These are phyloP conservation scores for Taphrina pruni DNA, from an alignment of 1,139 yeast species.

Conservation along the genomic window DNA sequence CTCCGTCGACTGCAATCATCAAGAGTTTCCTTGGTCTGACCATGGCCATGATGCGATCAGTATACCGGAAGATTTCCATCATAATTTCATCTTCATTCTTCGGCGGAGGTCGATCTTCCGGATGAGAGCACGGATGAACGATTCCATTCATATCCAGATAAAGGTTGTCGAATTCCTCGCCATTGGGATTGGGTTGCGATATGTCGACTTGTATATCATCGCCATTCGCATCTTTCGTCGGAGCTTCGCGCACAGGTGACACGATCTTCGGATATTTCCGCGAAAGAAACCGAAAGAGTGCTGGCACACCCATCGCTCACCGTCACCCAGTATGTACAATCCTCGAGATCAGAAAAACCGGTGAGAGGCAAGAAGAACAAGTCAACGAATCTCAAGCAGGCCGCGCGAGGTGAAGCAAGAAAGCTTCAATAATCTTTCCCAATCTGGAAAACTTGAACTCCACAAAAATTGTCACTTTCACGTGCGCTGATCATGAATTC, in stretches of 20 bases:
- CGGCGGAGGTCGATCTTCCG: conserved; percentile 92
- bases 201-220: conserved; percentile 69
- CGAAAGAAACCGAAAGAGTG: conserved; percentile 95
- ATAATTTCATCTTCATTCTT: conserved; percentile 95
- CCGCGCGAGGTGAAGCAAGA: neutral
- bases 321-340: no score
- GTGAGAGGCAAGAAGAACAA: no score
- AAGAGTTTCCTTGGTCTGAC: conserved; percentile 92
- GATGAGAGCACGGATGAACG: conserved; percentile 97
- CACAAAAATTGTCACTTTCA: neutral
- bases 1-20: conserved; percentile 96
- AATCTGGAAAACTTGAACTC: neutral
- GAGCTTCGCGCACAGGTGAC: conserved; percentile 84
- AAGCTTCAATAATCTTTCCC: conserved; percentile 3
- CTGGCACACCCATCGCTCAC: conserved; percentile 59
- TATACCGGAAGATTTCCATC: conserved; percentile 83
- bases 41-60: conserved; percentile 87
- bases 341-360: no score
- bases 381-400: no score
- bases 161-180: conserved; percentile 81
- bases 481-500: conserved; percentile 1
- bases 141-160: conserved; percentile 94
- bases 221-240: conserved; percentile 61
- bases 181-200: conserved; percentile 85
- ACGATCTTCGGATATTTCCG: conserved; percentile 92